A percentile compares a stretch with the other conserved stretches of the same genome.
Conservation (phyloP, 495 filamentous ascomycete genomes). For the Neurospora cerealis region DNA sequence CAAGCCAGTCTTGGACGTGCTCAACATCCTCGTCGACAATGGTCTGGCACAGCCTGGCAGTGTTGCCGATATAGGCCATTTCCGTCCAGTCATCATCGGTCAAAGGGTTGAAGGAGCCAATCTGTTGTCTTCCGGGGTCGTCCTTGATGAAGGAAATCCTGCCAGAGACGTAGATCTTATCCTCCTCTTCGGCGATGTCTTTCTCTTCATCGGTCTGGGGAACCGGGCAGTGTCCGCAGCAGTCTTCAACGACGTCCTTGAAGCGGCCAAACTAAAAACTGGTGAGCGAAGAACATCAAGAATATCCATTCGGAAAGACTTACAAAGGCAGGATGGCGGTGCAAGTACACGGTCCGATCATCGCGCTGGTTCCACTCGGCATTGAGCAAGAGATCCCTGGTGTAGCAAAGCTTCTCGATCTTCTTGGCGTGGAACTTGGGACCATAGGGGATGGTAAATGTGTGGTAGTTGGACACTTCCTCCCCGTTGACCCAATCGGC, state of each 20-base stretch:
- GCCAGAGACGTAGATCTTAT: constrained; percentile 62
- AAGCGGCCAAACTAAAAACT: constrained; percentile 46
- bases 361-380: constrained; percentile 74
- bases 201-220: constrained; percentile 59
- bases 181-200: constrained; percentile 57
- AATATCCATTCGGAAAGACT: background rate
- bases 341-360: constrained; percentile 59
- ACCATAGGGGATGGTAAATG: constrained; percentile 71
- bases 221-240: constrained; percentile 65
- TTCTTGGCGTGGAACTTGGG: constrained; percentile 55
- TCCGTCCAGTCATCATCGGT: constrained; percentile 76
- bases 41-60: constrained; percentile 58
- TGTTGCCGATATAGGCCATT: constrained; percentile 67
- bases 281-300: background rate
- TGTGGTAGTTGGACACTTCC: constrained; percentile 67
- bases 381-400: constrained; percentile 71
- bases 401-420: constrained; percentile 71
- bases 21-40: constrained; percentile 62
- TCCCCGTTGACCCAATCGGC: constrained; percentile 70
- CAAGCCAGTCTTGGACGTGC: constrained; percentile 57
- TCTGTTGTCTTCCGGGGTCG: constrained; percentile 61
- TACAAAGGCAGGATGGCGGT: constrained; percentile 66
- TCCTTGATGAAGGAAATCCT: constrained; percentile 62
- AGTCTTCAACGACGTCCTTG: constrained; percentile 62
- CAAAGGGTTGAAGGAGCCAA: constrained; percentile 65